Evolutionary conservation across 768 basidiomycete species (phyloP).

Genomic region (Pleurotus citrinopileatus): DNA sequence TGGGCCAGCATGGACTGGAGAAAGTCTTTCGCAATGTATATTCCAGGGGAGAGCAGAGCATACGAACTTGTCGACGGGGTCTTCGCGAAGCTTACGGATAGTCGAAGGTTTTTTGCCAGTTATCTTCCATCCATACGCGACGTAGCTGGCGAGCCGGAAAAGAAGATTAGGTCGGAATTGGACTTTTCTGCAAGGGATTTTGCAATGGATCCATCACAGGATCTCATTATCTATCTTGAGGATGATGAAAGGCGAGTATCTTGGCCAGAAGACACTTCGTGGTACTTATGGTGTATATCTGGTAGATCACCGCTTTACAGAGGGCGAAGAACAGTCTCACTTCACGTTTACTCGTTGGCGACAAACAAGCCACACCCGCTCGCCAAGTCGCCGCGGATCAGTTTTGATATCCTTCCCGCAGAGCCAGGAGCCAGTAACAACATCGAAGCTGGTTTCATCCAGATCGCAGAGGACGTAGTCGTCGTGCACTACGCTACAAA

Average conservation of each 20-base stretch:
- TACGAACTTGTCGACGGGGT: constrained; percentile 63
- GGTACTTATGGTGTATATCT: not conserved
- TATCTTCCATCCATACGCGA: constrained; percentile 23
- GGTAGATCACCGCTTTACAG: constrained; percentile 9
- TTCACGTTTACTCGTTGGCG: constrained; percentile 46
- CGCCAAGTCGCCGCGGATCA: constrained; percentile 28
- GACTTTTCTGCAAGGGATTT: constrained; percentile 49
- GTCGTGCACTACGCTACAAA: constrained; percentile 39
- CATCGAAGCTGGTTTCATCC: constrained; percentile 34
- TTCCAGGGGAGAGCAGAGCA: constrained; percentile 29
- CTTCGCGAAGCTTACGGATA: constrained; percentile 41
- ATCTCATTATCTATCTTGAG: constrained; percentile 46
- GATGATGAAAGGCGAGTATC: constrained; percentile 19
- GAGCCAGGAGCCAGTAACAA: constrained; percentile 19
- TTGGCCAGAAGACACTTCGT: too few relatives aligned
- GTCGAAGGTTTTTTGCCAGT: constrained; percentile 17
- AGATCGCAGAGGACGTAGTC: constrained; percentile 53
- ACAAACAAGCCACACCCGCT: constrained; percentile 38
- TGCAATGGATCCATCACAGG: constrained; percentile 65
- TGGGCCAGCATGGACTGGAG: constrained; percentile 24
- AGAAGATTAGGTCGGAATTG: constrained; percentile 29
- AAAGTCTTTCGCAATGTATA: not conserved
- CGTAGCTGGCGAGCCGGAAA: constrained; percentile 16
- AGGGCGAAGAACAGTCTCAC: constrained; percentile 13
- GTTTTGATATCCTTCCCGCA: constrained; percentile 19